phyloP scores from a whole-genome alignment of 2,329 filamentous ascomycete genomes.

The Hypoxylon sp. region DNA sequence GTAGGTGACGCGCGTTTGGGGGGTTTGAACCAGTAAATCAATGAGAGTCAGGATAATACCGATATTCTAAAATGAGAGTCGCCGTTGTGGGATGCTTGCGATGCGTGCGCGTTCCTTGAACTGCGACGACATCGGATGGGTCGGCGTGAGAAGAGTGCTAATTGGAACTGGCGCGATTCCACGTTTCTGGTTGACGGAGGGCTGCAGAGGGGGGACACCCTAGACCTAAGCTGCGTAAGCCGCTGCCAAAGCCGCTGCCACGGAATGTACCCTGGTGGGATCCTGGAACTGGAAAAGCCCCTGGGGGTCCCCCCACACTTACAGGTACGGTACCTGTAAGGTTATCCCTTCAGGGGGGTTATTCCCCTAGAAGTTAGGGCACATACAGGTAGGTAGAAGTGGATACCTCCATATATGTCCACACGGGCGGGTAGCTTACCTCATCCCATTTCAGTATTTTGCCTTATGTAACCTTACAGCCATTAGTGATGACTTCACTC shows the following conservation, averaged over 20 bases:
- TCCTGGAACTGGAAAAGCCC: conserved; percentile 28
- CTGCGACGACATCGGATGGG: conserved; percentile 43
- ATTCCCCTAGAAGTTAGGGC: too few species aligned
- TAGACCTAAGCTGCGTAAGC: conserved; percentile 39
- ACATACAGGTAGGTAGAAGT: too few species aligned
- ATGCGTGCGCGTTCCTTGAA: conserved; percentile 39
- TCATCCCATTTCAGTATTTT: conserved; percentile 1
- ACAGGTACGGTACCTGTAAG: neutral
- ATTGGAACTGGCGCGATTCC: conserved; percentile 29
- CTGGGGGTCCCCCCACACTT: conserved; percentile 21
- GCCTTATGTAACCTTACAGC: conserved; percentile 3
- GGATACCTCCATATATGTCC: too few species aligned
- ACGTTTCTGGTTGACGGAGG: conserved; percentile 20
- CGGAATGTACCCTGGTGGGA: conserved; percentile 14
- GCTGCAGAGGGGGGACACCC: conserved; percentile 6
- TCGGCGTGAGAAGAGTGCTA: conserved; percentile 30
- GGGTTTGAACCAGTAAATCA: conserved; percentile 9
- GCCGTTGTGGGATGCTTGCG: conserved; percentile 20
- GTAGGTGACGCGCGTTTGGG: conserved; percentile 29
- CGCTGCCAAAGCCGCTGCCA: conserved; percentile 7
- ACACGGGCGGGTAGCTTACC: conserved; percentile 21
- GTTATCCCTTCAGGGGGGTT: neutral
- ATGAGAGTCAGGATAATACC: conserved; percentile 1
- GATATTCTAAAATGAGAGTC: conserved; percentile 29
- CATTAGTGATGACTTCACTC: conserved; percentile 38